Evolutionary conservation across 306 rosid genomes (phyloP), one percentile per base, ranked within the genome.

Genomic region (Styphnolobium japonicum): DNA sequence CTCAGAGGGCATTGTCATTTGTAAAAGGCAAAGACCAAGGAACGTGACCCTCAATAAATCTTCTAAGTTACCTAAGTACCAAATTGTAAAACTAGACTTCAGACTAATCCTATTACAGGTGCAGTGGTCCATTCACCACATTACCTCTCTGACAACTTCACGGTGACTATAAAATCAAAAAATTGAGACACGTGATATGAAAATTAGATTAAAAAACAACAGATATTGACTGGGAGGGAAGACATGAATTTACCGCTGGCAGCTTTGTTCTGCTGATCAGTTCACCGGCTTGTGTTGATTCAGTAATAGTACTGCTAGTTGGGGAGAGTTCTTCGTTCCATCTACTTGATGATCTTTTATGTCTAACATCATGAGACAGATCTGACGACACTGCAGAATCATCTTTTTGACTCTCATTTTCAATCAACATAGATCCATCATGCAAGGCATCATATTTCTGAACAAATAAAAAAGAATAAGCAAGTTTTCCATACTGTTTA

Each of bases 301-400:
- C 99, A 57, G 96, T 89, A 70, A 93, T 78, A 73, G 87, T 71
- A 82, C 98, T 86, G 84, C 93, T 88, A 83, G 91, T 78, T 19
- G 91, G 88, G 75, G 97, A 90, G 73, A 86, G 82, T 84, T 96
- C 99, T 49, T 89, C 99, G 46, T 87, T 96, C 96, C 97, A 87
- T 76, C 87, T 89, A 87, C 94, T 89, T 75, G 92, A 86, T 53
- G 97, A 91, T 87, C 97, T 89, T 86, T 80, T 89, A 79, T 94
- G 97, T 75, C 86, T 91, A 64, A 74, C 78, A 55, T 91, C 98
- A 65, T 69, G 82, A 78, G 93, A 82, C 46, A 86, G 53, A 85
- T 88, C 88, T 16, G 88, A 81, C 62, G 89, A 67, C 75, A 48
- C 83, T 15, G 69, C 77, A 42, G 87, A 88, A 76, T 94, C 83